phyloP scores from a whole-genome alignment of 345 rosid species.

The Syzygium aromaticum region DNA sequence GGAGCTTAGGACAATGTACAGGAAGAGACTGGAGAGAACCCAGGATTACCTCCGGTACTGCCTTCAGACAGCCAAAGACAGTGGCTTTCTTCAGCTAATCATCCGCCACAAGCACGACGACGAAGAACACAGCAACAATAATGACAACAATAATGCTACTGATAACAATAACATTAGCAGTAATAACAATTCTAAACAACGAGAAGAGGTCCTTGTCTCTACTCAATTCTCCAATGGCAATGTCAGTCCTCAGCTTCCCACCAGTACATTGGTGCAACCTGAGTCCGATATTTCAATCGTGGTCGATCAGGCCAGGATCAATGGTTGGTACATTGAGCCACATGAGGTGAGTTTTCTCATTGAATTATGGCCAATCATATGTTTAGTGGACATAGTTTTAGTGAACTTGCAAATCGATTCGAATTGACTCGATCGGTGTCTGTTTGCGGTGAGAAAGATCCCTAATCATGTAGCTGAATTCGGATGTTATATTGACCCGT shows the following conservation, averaged over 20 bases:
- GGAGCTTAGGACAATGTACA: conserved; percentile 24
- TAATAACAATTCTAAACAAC: background rate
- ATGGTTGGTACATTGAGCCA: conserved; percentile 46
- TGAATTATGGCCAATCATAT: background rate
- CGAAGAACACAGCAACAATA: background rate
- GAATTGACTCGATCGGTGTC: background rate
- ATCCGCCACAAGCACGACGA: conserved; percentile 6
- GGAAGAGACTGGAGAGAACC: conserved; percentile 40
- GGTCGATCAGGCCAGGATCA: conserved; percentile 27
- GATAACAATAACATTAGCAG: background rate
- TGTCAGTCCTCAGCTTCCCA: conserved; percentile 5
- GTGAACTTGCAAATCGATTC: background rate
- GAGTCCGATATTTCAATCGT: conserved; percentile 10
- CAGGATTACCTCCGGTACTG: conserved; percentile 44
- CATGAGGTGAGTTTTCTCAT: conserved; percentile 20
- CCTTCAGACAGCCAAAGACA: conserved; percentile 52
- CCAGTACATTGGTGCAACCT: background rate
- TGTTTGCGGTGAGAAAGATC: background rate
- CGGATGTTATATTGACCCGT: background rate
- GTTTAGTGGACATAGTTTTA: background rate
- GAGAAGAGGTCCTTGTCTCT: conserved; percentile 1
- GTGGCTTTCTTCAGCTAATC: conserved; percentile 40
- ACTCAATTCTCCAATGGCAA: background rate
- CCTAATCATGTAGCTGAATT: background rate
- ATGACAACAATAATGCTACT: no score